Base-by-base conservation (phyloP, 2,329 filamentous ascomycete genomes). In the Aspergillus ibericus region DNA sequence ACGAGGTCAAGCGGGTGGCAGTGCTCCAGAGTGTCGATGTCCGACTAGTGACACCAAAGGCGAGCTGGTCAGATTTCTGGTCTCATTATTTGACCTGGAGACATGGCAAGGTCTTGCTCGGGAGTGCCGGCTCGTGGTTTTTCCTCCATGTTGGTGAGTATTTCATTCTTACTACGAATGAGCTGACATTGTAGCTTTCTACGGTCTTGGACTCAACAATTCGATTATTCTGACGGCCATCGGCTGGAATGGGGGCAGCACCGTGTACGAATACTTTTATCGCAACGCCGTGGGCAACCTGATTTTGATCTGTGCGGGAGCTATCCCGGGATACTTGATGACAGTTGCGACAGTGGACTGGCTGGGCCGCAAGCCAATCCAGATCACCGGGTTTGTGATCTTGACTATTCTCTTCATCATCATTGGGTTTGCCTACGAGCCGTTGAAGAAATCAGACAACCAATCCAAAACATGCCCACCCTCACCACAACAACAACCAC, bases 61-160 rank as follows among this genome's bases (percentile, higher is more conserved):
- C 90, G 36, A 87, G 86, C 64, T 91, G 84, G 81, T 63, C 68
- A 18, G 91, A 96, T 75, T 95, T 95, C 78, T 72, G 80, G 74
- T 74, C 74, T 34, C 88, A 93, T 78, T 93, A 92, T 74, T 72
- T 80, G 58, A 84, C 88, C 70, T 86, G 84, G 81, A 89, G 86
- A 78, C 88, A 93, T 71, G 86, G 83, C 55, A 85, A 87, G 70
- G 82, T 92, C 15, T 83, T 92, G 0, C 79, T 92, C 42, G 90
- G 90, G n/a, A 93, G 90, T 12, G 89, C 90, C 12, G 88, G 88
- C 40, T 93, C 91, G 2, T 96, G 91, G 91, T 93, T 93, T 75
- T 84, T 90, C 76, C 86, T 91, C 54, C 90, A 93, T 70, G 81
- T 85, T 40, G 82, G 82, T 70, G 61, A 50, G 70, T 66, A 44